Evolutionary conservation across 2,329 filamentous ascomycete species (phyloP).

Genomic region (Fusarium phyllophilum): DNA sequence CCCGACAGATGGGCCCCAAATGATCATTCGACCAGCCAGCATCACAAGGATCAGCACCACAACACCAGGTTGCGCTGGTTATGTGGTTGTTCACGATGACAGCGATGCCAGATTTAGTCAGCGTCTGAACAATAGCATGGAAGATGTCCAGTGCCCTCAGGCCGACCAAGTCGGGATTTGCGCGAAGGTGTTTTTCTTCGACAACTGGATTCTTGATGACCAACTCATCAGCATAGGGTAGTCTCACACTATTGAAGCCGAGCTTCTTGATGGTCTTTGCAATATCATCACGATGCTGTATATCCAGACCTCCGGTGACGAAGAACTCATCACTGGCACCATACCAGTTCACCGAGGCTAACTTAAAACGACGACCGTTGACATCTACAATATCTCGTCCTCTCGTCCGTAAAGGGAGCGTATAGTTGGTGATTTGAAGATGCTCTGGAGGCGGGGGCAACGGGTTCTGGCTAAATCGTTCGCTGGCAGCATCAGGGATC

Average conservation of each 20-base stretch:
- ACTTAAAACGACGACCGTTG: slow-evolving; percentile 66
- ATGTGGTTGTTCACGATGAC: slow-evolving; percentile 79
- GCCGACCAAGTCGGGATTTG: slow-evolving; percentile 69
- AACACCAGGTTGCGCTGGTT: slow-evolving; percentile 75
- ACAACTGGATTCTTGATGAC: slow-evolving; percentile 69
- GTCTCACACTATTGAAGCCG: slow-evolving; percentile 76
- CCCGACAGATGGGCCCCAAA: slow-evolving; percentile 67
- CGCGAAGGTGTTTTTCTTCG: slow-evolving; percentile 58
- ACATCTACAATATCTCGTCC: slow-evolving; percentile 71
- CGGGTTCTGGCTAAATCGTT: slow-evolving; percentile 60
- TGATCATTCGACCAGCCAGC: slow-evolving; percentile 74
- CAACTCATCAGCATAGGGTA: slow-evolving; percentile 76
- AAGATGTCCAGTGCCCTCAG: slow-evolving; percentile 69
- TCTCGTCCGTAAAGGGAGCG: slow-evolving; percentile 66
- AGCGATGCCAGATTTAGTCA: slow-evolving; percentile 70
- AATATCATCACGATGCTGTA: slow-evolving; percentile 69
- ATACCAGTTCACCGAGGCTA: slow-evolving; percentile 77
- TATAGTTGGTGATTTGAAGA: slow-evolving; percentile 58
- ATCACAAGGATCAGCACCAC: slow-evolving; percentile 74
- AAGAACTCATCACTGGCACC: slow-evolving; percentile 75
- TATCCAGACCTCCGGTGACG: slow-evolving; percentile 70
- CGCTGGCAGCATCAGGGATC: slow-evolving; percentile 59
- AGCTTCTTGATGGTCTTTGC: slow-evolving; percentile 67
- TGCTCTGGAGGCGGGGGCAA: slow-evolving; percentile 56
- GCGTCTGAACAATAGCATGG: slow-evolving; percentile 65